These are phyloP conservation scores for Kazachstania africana DNA, from an alignment of 805 yeast genomes.

Conservation along the genomic window DNA sequence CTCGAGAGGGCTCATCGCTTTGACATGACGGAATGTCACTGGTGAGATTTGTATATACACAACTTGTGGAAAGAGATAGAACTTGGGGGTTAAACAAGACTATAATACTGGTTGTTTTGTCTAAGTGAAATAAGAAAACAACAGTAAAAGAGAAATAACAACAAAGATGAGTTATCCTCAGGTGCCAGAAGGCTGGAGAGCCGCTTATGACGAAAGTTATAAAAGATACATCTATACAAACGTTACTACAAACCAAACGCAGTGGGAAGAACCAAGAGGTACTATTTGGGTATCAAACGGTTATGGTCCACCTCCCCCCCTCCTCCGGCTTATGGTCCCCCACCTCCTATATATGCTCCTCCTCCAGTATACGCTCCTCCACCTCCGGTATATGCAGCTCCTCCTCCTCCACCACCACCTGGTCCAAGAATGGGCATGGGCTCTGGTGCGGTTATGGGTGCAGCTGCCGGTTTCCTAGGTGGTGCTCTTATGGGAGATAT, in stretches of 20 bases:
- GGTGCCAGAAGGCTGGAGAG: conserved; percentile 63
- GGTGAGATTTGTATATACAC: too few species aligned
- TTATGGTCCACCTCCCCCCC: conserved; percentile 33
- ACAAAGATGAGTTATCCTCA: conserved; percentile 31
- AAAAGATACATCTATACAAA: conserved; percentile 75
- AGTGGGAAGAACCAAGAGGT: conserved; percentile 79
- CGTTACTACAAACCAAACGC: conserved; percentile 58
- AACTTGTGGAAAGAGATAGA: too few species aligned
- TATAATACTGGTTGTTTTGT: too few species aligned
- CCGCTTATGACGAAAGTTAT: conserved; percentile 60
- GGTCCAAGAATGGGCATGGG: conserved; percentile 24
- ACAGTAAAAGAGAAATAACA: conserved; percentile 5
- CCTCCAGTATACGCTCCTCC: conserved; percentile 10
- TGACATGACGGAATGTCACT: too few species aligned
- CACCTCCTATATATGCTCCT: conserved; percentile 18
- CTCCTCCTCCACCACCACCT: conserved; percentile 26
- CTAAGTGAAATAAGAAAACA: too few species aligned
- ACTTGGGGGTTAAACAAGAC: too few species aligned
- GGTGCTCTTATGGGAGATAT: conserved; percentile 43
- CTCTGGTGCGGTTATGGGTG: conserved; percentile 35
- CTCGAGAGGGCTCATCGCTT: too few species aligned
- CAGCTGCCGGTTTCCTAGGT: conserved; percentile 53
- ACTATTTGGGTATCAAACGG: conserved; percentile 30
- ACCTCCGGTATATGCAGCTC: conserved; percentile 6
- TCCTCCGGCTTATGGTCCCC: conserved; percentile 15